phyloP scores from a whole-genome alignment of 2,329 filamentous ascomycete species.

The Colletotrichum sojae region DNA sequence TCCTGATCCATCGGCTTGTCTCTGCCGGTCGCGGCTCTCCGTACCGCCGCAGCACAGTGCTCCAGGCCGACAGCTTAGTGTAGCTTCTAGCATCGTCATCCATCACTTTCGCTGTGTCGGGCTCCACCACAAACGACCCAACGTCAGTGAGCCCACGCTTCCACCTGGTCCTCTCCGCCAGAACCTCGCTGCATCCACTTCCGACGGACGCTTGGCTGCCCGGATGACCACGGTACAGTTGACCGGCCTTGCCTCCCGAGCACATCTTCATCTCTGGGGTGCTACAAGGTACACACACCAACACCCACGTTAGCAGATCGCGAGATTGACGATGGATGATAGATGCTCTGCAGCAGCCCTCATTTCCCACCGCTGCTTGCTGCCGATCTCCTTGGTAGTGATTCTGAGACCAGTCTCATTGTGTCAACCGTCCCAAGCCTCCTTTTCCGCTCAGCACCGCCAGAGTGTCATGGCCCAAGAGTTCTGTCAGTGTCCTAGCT shows the following conservation, averaged over 20 bases:
- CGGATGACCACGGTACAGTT: conserved; percentile 1
- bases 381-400: conserved; percentile 6
- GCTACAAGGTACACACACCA: conserved; percentile 1
- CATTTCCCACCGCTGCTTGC: not conserved
- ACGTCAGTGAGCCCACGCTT: conserved; percentile 25
- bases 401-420: conserved; percentile 1
- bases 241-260: not conserved
- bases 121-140: conserved; percentile 6
- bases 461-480: not conserved
- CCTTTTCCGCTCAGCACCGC: not conserved
- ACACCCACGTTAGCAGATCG: conserved; percentile 7
- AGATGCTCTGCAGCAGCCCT: conserved; percentile 3
- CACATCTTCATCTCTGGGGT: not conserved
- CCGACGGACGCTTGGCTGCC: conserved; percentile 14
- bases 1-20: conserved; percentile 16
- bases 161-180: conserved; percentile 13
- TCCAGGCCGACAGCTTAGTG: no score
- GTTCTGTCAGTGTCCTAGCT: not conserved
- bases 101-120: not conserved
- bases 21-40: not conserved
- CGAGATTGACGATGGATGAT: conserved; percentile 27
- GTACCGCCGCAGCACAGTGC: not conserved
- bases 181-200: conserved; percentile 22
- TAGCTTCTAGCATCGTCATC: no score
- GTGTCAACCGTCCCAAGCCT: conserved; percentile 17